Conservation (phyloP, 441 rosid species). For the Pelargonium fulgidum region DNA sequence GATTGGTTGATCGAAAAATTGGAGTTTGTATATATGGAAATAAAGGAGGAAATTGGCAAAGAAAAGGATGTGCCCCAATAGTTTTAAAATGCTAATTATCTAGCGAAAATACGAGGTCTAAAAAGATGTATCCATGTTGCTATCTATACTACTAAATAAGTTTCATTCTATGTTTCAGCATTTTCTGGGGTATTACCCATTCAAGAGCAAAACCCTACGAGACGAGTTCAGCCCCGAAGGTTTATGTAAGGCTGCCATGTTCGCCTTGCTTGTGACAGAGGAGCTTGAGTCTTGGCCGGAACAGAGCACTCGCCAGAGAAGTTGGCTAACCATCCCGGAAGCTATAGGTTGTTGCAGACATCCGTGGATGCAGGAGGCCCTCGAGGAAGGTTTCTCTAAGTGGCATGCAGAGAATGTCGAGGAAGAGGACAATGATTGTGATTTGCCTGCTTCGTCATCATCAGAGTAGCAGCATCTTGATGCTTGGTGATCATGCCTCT, state of each 20-base stretch:
- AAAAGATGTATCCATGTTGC: too few relatives aligned
- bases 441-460: neutral
- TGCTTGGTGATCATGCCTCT: too few relatives aligned
- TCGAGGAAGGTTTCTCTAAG: constrained; percentile 16
- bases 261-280: constrained; percentile 22
- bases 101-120: too few relatives aligned
- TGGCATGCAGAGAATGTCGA: constrained; percentile 13
- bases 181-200: constrained; percentile 17
- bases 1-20: too few relatives aligned
- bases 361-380: constrained; percentile 25
- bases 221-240: constrained; percentile 20
- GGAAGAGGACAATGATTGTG: neutral
- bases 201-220: constrained; percentile 25
- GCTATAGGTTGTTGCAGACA: constrained; percentile 21
- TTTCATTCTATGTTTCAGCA: constrained; percentile 10
- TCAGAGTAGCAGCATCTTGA: too few relatives aligned
- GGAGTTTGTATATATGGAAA: too few relatives aligned
- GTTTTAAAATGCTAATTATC: too few relatives aligned
- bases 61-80: too few relatives aligned
- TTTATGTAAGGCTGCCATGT: constrained; percentile 21
- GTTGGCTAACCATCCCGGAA: constrained; percentile 21
- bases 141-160: neutral
- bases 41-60: too few relatives aligned
- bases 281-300: constrained; percentile 27
- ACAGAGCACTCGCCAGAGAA: constrained; percentile 17